Conservation (phyloP, 2,329 filamentous ascomycete species). For the Diaporthe amygdali region DNA sequence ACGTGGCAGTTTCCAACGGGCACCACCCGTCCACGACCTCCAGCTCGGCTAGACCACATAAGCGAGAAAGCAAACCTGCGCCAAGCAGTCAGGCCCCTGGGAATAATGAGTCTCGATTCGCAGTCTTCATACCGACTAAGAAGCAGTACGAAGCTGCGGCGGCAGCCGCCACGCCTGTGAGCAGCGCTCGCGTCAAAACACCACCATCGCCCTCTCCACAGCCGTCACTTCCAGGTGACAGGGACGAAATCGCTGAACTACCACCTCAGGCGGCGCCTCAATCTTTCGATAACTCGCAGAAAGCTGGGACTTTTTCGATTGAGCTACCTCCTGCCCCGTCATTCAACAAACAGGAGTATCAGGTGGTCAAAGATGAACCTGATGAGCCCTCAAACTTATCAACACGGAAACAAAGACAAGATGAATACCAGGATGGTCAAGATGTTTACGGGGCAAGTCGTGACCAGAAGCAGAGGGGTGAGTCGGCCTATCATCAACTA, state of each 20-base stretch:
- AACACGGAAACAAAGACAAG: slow-evolving; percentile 58
- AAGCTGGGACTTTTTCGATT: slow-evolving; percentile 46
- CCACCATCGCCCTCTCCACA: slow-evolving; percentile 35
- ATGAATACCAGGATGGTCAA: slow-evolving; percentile 56
- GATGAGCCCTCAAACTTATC: slow-evolving; percentile 56
- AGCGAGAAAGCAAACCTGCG: slow-evolving; percentile 27
- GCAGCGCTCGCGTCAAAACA: neutral
- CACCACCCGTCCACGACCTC: slow-evolving; percentile 34
- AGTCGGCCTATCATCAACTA: slow-evolving; percentile 74
- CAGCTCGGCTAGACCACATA: slow-evolving; percentile 25
- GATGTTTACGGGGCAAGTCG: slow-evolving; percentile 66
- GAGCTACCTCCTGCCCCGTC: slow-evolving; percentile 47
- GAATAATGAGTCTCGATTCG: slow-evolving; percentile 46
- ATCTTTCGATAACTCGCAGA: slow-evolving; percentile 22
- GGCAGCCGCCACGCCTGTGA: neutral
- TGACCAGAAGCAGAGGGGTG: slow-evolving; percentile 82
- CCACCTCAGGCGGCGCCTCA: slow-evolving; percentile 18
- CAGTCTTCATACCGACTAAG: slow-evolving; percentile 54
- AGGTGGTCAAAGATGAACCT: slow-evolving; percentile 50
- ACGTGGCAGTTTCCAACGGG: slow-evolving; percentile 34
- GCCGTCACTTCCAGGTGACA: slow-evolving; percentile 27
- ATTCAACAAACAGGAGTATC: slow-evolving; percentile 60
- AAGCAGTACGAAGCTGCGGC: slow-evolving; percentile 33
- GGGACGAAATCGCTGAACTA: neutral
- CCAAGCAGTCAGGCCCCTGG: slow-evolving; percentile 37